Base-by-base conservation (phyloP, 345 rosid genomes). In the Murraya paniculata region DNA sequence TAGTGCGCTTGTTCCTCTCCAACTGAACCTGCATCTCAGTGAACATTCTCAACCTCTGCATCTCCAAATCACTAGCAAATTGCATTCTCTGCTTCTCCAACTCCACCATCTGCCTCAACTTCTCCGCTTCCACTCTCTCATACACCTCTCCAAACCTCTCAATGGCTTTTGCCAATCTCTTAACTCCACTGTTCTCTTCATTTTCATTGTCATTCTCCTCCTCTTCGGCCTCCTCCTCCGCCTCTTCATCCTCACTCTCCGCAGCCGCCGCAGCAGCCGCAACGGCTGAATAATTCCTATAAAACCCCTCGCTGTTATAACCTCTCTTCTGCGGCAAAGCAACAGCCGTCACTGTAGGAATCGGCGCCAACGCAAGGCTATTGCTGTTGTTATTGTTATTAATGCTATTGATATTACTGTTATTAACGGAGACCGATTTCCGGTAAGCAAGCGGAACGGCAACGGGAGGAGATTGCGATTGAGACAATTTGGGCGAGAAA, bases 1-100 rank as follows among this genome's bases (percentile, higher is more conserved):
- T 88, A 78, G 83, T 68, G 33, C 92, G 94, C 89, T 92, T 90
- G 79, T 90, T 84, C 89, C 89, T 89, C 81, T 90, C 94, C 72
- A 97, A 90, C 89, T 93, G 98, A 74, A 94, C 91, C 87, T 94
- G 99, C 62, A 94, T 97, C 81, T 97, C 99, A 22, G 94, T 91
- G 74, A 97, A 94, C 71, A 97, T 89, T 83, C 89, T 84, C 98
- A 97, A 88, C 87, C 99, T 91, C 87, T 97, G 98, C 79, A 88
- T 91, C 85, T 97, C 99, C 87, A 97, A 85, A 80, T 94, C 99
- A 84, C 90, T 97, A 18, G 97, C 89, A 38, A 97, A 94, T 80
- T 91, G 84, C 99, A 97, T 94, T 82, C 98, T 88, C 82, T 97
- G 99, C 87, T 94, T 97, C 91, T 97, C 99, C 89, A 97, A 77